Base-by-base conservation (phyloP, 495 filamentous ascomycete species). In the Aspergillus nanangensis region DNA sequence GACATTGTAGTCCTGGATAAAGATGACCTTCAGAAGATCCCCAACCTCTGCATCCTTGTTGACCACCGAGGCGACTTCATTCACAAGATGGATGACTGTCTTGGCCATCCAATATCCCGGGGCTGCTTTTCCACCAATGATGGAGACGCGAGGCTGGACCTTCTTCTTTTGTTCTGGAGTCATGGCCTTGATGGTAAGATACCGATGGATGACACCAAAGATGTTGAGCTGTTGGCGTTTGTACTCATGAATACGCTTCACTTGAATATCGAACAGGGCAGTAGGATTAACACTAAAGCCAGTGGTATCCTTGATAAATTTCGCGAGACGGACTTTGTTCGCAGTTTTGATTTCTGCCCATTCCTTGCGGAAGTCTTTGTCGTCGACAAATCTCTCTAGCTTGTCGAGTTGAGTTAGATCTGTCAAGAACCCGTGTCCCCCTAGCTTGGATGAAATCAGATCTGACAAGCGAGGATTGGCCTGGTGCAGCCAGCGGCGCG, bases 51-150 rank as follows among this genome's bases (percentile, higher is more conserved):
- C 70, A 58, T 98, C 93, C 8, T 83, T 84, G 69, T 98, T 98
- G 51, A 98, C 84, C 2, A 96, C 86, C n/a, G 78, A 67, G 4
- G 89, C 90, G 32, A 97, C 94, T 48, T 79, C 84, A 73, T 94
- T 96, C 72, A 98, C 86, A 39, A 98, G 79, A 62, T 96, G 90
- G 48, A 98, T 98, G 50, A 98, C 87, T 7, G 92, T 92, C 79
- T 98, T 98, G 15, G 93, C 93, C 93, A 98, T 98, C 94, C 94
- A 98, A 71, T 98, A 98, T 3, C 93, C 93, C 2, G 93, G 93
- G 0, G 93, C 93, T 15, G 93, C 93, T 68, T 98, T 98, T 46
- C 93, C 93, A 52, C 94, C 93, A 61, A 98, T 96, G 68, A 98
- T 94, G 23, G 88, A 94, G 13, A 96, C 93, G 34, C 92, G 83